Evolutionary conservation across 768 basidiomycete genomes (phyloP).

Genomic region (Mycena venus): DNA sequence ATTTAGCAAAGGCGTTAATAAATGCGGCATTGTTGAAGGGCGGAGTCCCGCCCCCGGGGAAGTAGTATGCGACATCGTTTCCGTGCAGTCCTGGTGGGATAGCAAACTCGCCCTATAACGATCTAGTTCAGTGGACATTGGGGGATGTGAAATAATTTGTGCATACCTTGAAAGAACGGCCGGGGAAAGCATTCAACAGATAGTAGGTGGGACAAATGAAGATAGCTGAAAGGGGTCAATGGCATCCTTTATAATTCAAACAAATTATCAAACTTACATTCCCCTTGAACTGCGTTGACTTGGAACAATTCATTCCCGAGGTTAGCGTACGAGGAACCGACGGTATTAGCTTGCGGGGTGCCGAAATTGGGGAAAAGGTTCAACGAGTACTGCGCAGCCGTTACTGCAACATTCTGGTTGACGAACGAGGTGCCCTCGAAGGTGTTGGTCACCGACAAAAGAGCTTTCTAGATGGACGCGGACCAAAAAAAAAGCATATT

Average conservation of each 20-base stretch:
- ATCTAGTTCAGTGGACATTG: neutral
- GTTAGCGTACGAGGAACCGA: slow-evolving; percentile 26
- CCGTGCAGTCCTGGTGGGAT: slow-evolving; percentile 43
- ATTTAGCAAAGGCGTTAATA: slow-evolving; percentile 29
- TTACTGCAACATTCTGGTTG: slow-evolving; percentile 24
- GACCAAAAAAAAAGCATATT: neutral
- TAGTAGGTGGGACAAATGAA: slow-evolving; percentile 49
- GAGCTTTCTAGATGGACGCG: slow-evolving; percentile 32
- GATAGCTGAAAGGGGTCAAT: slow-evolving; percentile 39
- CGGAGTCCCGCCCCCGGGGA: slow-evolving; percentile 24
- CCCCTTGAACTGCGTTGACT: slow-evolving; percentile 33
- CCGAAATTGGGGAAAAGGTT: slow-evolving; percentile 37
- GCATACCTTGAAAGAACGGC: slow-evolving; percentile 47
- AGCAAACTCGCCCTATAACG: slow-evolving; percentile 41
- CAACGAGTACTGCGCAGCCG: slow-evolving; percentile 25
- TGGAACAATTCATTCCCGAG: slow-evolving; percentile 30
- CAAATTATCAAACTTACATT: slow-evolving; percentile 34
- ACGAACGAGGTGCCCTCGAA: slow-evolving; percentile 46
- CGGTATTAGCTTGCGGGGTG: slow-evolving; percentile 14
- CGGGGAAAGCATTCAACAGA: slow-evolving; percentile 42
- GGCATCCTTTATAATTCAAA: neutral
- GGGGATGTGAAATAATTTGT: neutral
- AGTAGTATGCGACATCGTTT: slow-evolving; percentile 44
- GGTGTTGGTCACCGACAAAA: slow-evolving; percentile 40
- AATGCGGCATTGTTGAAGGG: slow-evolving; percentile 23